Percentiles rank a stretch among this genome's conserved stretches.
phyloP scores from a whole-genome alignment of 306 rosid species.

The Cicer arietinum region DNA sequence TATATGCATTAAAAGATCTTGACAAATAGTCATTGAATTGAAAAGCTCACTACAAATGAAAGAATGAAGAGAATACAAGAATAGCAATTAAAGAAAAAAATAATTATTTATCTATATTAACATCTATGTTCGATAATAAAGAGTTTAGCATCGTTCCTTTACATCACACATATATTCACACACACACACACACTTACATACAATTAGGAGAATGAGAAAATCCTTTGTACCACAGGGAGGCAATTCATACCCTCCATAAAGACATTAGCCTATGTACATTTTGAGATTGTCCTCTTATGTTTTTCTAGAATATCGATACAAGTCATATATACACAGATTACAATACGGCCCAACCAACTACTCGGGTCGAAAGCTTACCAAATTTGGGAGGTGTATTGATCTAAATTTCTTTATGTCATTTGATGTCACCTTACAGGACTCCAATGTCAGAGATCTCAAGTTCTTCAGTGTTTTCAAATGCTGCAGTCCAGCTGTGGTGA shows the following conservation, averaged over 20 bases:
- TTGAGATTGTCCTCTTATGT: slow-evolving; percentile 29
- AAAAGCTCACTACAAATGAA: too few relatives aligned
- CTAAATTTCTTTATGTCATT: slow-evolving; percentile 79
- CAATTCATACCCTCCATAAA: slow-evolving; percentile 39
- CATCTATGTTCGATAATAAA: too few relatives aligned
- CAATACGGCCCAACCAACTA: slow-evolving; percentile 41
- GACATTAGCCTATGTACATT: slow-evolving; percentile 45
- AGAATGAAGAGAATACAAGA: too few relatives aligned
- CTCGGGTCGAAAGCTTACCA: slow-evolving; percentile 90
- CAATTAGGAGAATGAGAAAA: not conserved
- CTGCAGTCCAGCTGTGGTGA: slow-evolving; percentile 70
- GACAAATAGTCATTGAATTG: too few relatives aligned
- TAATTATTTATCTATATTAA: too few relatives aligned
- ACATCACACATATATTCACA: not conserved
- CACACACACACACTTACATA: not conserved
- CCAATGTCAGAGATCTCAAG: slow-evolving; percentile 84
- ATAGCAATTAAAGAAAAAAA: too few relatives aligned
- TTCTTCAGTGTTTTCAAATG: slow-evolving; percentile 81
- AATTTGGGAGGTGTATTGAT: slow-evolving; percentile 70
- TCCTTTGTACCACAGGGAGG: not conserved
- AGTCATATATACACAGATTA: slow-evolving; percentile 14
- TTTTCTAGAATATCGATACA: not conserved
- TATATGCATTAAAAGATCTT: too few relatives aligned
- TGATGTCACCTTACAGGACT: slow-evolving; percentile 81
- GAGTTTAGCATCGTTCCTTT: slow-evolving; percentile 1